Evolutionary conservation across 139 green algal genomes (phyloP), one percentile per base, ranked within the genome.

Genomic region (Chlamydomonas asymmetrica): DNA sequence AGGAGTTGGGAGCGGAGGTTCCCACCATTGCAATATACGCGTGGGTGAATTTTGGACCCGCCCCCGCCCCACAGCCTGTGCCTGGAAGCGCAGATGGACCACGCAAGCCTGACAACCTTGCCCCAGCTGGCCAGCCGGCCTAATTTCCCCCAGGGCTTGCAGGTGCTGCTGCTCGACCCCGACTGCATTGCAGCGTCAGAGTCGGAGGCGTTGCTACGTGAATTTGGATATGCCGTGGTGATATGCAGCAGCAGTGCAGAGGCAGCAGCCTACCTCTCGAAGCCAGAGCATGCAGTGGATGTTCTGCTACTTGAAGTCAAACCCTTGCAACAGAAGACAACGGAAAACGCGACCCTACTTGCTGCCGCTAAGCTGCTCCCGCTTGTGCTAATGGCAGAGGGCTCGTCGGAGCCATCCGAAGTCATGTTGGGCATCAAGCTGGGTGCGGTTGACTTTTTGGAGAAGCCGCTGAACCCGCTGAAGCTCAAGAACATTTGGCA

Each of bases 401-500:
- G n/a, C n/a, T 65, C 60, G 31, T n/a, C 56, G 5, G 35, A 66
- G 18, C 75, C 85, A 0, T 63, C 66, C 1, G 84, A 92, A 35
- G 82, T 95, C 3, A 82, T 93, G 79, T 63, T 78, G n/a, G 88
- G 88, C 25, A 89, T 97, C 27, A 78, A 90, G 72, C 80, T 93
- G 18, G 92, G 92, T 7, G 91, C 92, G 4, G 90, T 90, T 35
- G 92, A 97, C 68, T 92, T 92, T 63, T 66, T 97, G 63, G 88
- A 93, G 61, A 91, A 91, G 65, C 92, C 92, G 10, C 66, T 96
- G 7, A 85, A 78, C 6, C 70, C 82, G 27, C 80, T 92, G 5
- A 95, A 94, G 83, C 81, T 97, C 18, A 83, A 83, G 27, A 96
- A 94, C 76, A 94, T 97, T 54, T 97, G 92, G 92, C 91, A 96